Evolutionary conservation across 371 early-diverging fungal genomes (phyloP), one percentile per base, ranked within the genome.

Genomic region (Catenaria anguillulae): DNA sequence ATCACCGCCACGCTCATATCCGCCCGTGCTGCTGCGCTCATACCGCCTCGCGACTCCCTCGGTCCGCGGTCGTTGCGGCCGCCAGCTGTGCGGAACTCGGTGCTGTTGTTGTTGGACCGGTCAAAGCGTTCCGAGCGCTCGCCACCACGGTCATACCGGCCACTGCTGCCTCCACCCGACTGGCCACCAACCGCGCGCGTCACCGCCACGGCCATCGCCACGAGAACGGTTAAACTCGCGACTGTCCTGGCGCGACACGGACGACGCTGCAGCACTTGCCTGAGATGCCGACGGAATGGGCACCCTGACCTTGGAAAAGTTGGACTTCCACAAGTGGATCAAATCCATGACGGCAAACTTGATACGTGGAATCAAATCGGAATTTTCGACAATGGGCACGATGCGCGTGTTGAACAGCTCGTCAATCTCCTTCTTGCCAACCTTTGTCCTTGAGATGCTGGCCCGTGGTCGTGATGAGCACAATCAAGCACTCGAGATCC

Each of bases 401-500:
- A 33, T 58, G 33, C 5, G 5, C n/a, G n/a, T n/a, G 21, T 50
- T 23, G 45, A 23, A 4, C 12, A 29, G 26, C 1, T 50, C 52
- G 29, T 26, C 15, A 23, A 29, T 23, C 29, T 50, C 52, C 29
- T 29, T 26, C 29, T 50, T 15, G 15, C 21, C 29, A 13, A 15
- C 52, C 15, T 29, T 13, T 17, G 52, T 21, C 29, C 15, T 50
- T 31, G 31, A 50, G 29, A 31, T 29, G 12, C 29, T 12, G 35
- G 43, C 59, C 45, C 2, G 33, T 34, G 13, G 33, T 58, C 29
- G 36, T 58, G 29, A 33, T 5, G 24, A 58, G 33, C 24, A 33
- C 17, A 4, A 58, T 33, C 36, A 58, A 6, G 43, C 58, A 58
- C 43, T 58, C 58, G 24, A 58, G 43, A 13, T 58, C 58, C 43